phyloP scores from a whole-genome alignment of 2,329 filamentous ascomycete genomes.

The Pseudocercospora fijiensis region DNA sequence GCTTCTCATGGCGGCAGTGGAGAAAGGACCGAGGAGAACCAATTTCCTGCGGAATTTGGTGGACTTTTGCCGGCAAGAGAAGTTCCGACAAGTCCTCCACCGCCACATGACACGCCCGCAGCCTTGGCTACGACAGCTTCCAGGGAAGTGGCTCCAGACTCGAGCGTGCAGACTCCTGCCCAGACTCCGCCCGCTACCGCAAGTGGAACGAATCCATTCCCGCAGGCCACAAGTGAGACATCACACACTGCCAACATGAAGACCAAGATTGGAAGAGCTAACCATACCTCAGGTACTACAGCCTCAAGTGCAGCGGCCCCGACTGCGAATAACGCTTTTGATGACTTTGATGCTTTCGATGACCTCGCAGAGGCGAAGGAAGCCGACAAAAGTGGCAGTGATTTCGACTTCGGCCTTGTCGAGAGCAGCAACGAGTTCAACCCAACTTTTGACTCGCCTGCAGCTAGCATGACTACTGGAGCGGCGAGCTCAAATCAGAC shows the following conservation, averaged over 20 bases:
- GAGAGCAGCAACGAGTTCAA: conserved; percentile 73
- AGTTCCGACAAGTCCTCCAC: conserved; percentile 45
- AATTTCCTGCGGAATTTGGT: conserved; percentile 56
- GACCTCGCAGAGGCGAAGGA: conserved; percentile 83
- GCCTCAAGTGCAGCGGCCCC: conserved; percentile 24
- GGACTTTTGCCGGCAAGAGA: conserved; percentile 57
- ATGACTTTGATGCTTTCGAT: conserved; percentile 77
- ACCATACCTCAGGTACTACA: not conserved
- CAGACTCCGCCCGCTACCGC: conserved; percentile 18
- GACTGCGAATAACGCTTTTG: conserved; percentile 57
- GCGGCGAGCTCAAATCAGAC: conserved; percentile 45
- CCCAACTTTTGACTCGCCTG: conserved; percentile 71
- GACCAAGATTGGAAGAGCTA: not conserved
- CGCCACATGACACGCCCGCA: conserved; percentile 10
- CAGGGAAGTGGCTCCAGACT: conserved; percentile 16
- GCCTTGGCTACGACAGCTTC: conserved; percentile 17
- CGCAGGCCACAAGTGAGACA: conserved; percentile 1
- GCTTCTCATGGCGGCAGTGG: conserved; percentile 38
- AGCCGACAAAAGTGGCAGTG: conserved; percentile 68
- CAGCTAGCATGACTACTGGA: conserved; percentile 50
- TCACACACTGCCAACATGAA: too few species aligned
- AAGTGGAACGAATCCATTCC: conserved; percentile 12
- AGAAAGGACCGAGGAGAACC: conserved; percentile 31
- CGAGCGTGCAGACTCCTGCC: conserved; percentile 12
- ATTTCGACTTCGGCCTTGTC: conserved; percentile 67